Conservation (phyloP, 2,329 filamentous ascomycete species). For the Paramyrothecium sp. region DNA sequence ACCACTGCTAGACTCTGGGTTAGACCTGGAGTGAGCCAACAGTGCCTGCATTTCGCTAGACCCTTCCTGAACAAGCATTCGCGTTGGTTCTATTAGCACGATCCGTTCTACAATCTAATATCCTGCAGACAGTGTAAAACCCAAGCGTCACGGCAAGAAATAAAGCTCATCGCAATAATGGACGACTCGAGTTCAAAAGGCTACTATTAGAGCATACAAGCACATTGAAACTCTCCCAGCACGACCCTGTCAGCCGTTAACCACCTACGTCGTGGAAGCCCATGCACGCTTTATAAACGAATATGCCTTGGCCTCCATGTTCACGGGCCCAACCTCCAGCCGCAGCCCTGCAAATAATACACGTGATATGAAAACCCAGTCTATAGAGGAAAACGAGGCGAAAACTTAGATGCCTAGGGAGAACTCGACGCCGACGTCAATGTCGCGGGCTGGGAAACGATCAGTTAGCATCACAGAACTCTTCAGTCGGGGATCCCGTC, state of each 20-base stretch:
- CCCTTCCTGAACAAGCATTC: no score
- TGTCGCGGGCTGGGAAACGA: slow-evolving; percentile 73
- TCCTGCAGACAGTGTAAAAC: no score
- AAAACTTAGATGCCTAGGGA: slow-evolving; percentile 81
- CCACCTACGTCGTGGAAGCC: neutral
- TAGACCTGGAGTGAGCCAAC: no score
- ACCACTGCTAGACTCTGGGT: no score
- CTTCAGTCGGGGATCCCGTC: neutral
- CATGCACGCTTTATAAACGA: neutral
- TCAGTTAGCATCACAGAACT: slow-evolving; percentile 14
- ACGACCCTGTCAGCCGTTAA: neutral
- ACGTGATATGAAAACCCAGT: slow-evolving; percentile 3
- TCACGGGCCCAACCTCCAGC: slow-evolving; percentile 12
- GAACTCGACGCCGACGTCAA: slow-evolving; percentile 96
- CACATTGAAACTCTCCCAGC: neutral
- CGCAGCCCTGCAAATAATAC: slow-evolving; percentile 5
- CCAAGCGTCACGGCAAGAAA: no score
- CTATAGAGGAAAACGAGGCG: neutral
- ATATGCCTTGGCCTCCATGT: slow-evolving; percentile 2
- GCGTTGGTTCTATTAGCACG: no score
- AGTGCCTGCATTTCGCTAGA: no score
- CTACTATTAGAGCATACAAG: neutral
- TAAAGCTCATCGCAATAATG: neutral
- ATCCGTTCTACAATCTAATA: no score
- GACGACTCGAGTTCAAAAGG: neutral